Evolutionary conservation across 257 asterid species (phyloP).

Genomic region (Paulownia fortunei): DNA sequence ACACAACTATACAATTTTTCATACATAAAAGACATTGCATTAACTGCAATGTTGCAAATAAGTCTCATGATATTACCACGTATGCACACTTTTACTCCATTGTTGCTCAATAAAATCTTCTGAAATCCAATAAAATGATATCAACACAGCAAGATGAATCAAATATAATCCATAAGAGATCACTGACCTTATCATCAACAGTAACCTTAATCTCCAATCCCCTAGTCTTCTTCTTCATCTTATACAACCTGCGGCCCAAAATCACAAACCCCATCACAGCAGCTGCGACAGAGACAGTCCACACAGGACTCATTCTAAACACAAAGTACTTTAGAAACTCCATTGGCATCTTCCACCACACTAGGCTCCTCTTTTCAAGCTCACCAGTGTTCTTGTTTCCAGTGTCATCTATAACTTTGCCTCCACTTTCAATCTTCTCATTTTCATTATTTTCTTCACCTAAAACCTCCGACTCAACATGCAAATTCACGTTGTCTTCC

Average conservation of each 20-base stretch:
- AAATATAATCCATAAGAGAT: slow-evolving; percentile 32
- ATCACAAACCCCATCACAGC: slow-evolving; percentile 85
- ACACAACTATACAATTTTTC: neutral
- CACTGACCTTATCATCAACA: slow-evolving; percentile 84
- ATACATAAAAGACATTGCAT: neutral
- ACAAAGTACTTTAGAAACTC: slow-evolving; percentile 70
- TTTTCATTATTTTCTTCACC: slow-evolving; percentile 36
- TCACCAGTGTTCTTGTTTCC: slow-evolving; percentile 42
- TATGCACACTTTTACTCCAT: neutral
- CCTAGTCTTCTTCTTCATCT: slow-evolving; percentile 76
- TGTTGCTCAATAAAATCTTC: slow-evolving; percentile 4
- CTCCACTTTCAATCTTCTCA: slow-evolving; percentile 37
- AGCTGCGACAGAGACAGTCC: slow-evolving; percentile 86
- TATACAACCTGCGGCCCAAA: slow-evolving; percentile 77
- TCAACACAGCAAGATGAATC: neutral
- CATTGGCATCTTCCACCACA: slow-evolving; percentile 97
- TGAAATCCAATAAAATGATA: slow-evolving; percentile 2
- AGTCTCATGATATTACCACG: neutral
- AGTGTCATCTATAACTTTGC: slow-evolving; percentile 22
- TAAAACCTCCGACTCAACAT: slow-evolving; percentile 32
- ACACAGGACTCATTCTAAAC: slow-evolving; percentile 73
- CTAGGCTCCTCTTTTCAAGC: slow-evolving; percentile 57
- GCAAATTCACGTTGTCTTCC: slow-evolving; percentile 29
- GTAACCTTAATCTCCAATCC: slow-evolving; percentile 78
- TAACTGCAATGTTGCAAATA: neutral